Conservation (phyloP, 768 basidiomycete genomes). For the Myochromella boudieri region DNA sequence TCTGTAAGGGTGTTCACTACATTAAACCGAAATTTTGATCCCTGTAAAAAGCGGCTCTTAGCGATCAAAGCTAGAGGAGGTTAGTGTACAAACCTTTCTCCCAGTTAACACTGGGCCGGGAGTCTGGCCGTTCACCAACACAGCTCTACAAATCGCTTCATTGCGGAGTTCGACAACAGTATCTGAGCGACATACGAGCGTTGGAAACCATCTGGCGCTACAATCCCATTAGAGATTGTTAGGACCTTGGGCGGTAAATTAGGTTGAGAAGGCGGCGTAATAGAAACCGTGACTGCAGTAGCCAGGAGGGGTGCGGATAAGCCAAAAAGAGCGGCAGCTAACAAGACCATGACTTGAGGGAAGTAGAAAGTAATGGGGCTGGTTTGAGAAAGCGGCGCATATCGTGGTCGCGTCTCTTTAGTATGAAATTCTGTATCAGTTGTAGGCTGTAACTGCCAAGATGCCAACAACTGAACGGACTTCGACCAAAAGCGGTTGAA, state of each 20-base stretch:
- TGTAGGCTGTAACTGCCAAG: too few relatives aligned
- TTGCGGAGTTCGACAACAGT: not conserved
- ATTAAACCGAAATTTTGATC: slow-evolving; percentile 39
- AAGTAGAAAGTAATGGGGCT: too few relatives aligned
- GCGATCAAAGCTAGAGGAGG: not conserved
- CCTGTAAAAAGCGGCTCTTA: slow-evolving; percentile 21
- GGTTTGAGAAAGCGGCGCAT: too few relatives aligned
- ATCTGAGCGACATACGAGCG: slow-evolving; percentile 13
- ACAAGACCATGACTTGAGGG: slow-evolving; percentile 8
- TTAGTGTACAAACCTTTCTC: slow-evolving; percentile 26
- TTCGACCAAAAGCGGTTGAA: too few relatives aligned
- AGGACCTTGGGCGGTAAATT: slow-evolving; percentile 15
- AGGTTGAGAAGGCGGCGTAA: slow-evolving; percentile 8
- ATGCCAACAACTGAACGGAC: too few relatives aligned
- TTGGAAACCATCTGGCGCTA: slow-evolving; percentile 24
- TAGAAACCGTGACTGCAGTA: slow-evolving; percentile 10
- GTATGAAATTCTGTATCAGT: too few relatives aligned
- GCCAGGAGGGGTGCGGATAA: slow-evolving; percentile 6
- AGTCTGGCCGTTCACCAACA: slow-evolving; percentile 27
- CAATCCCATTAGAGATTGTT: slow-evolving; percentile 20
- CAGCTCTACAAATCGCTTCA: slow-evolving; percentile 15
- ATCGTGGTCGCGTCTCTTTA: too few relatives aligned
- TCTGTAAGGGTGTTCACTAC: slow-evolving; percentile 39
- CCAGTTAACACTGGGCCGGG: slow-evolving; percentile 36
- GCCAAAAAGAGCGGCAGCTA: not conserved